Percentiles rank a stretch among this genome's conserved stretches.
Evolutionary conservation across 148 eudicot genomes (phyloP).

Genomic region (Simmondsia chinensis): DNA sequence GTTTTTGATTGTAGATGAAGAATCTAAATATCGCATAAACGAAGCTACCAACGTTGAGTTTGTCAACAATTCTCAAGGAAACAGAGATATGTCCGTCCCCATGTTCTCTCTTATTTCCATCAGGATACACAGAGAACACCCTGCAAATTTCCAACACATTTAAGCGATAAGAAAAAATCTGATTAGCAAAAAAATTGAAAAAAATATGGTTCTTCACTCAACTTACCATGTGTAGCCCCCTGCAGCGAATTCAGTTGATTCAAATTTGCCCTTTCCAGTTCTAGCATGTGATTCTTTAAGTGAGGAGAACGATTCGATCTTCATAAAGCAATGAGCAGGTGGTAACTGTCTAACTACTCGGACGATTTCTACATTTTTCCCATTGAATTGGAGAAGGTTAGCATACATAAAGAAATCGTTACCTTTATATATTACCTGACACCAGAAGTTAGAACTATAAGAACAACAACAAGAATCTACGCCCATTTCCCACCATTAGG

Average conservation of each 20-base stretch:
- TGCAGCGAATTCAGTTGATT: neutral
- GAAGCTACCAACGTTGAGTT: neutral
- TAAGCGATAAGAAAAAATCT: too few relatives aligned
- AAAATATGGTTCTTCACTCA: neutral
- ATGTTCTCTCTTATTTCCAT: constrained; percentile 1
- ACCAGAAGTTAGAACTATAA: too few relatives aligned
- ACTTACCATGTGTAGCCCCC: constrained; percentile 3
- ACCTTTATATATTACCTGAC: too few relatives aligned
- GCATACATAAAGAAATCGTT: too few relatives aligned
- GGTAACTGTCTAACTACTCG: neutral
- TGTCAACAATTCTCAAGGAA: neutral
- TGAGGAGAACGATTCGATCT: neutral
- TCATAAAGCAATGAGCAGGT: constrained; percentile 1
- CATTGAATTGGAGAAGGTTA: too few relatives aligned
- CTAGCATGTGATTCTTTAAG: neutral
- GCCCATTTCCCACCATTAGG: too few relatives aligned
- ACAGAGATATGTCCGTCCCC: constrained; percentile 1
- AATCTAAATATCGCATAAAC: neutral
- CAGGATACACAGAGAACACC: neutral
- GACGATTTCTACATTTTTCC: neutral
- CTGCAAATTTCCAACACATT: too few relatives aligned
- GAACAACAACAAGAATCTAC: too few relatives aligned
- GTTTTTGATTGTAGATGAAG: neutral
- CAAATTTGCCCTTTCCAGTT: neutral
- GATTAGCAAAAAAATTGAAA: too few relatives aligned